phyloP scores from a whole-genome alignment of 441 rosid genomes.

The Metrosideros polymorpha region DNA sequence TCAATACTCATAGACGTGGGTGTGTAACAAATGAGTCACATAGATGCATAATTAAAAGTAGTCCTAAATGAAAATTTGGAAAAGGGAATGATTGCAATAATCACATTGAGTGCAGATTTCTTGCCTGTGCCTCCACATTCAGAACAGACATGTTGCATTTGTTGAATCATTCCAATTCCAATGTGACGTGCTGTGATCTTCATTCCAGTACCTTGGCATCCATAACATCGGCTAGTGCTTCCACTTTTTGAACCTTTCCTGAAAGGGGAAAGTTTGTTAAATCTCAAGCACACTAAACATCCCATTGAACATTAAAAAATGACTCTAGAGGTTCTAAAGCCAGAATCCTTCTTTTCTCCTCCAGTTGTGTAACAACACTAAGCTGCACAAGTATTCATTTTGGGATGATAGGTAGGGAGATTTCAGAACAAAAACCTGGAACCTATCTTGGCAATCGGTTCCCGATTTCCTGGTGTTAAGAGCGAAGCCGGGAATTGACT shows the following conservation, averaged over 20 bases:
- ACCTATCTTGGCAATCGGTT: background rate
- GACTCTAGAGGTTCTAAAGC: background rate
- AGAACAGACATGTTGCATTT: slow-evolving; percentile 36
- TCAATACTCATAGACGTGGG: background rate
- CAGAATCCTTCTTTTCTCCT: background rate
- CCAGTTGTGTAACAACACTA: background rate
- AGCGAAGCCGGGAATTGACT: background rate
- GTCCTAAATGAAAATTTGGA: background rate
- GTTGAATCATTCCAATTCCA: slow-evolving; percentile 33
- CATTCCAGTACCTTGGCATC: slow-evolving; percentile 31
- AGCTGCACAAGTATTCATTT: background rate
- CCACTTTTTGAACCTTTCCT: slow-evolving; percentile 38
- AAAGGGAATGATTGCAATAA: background rate
- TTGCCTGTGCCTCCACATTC: slow-evolving; percentile 37
- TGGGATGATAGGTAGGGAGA: background rate
- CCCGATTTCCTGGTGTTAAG: background rate
- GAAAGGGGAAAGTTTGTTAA: background rate
- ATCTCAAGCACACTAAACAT: background rate
- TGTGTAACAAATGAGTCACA: background rate
- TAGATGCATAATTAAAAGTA: background rate
- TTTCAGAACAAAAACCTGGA: background rate
- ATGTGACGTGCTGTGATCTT: slow-evolving; percentile 23
- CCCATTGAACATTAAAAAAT: background rate
- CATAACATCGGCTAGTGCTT: slow-evolving; percentile 17
- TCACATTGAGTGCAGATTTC: background rate